A percentile compares a stretch with the other conserved stretches of the same genome.
Evolutionary conservation across 2,329 filamentous ascomycete genomes (phyloP).

Genomic region (Aspergillus sp.): DNA sequence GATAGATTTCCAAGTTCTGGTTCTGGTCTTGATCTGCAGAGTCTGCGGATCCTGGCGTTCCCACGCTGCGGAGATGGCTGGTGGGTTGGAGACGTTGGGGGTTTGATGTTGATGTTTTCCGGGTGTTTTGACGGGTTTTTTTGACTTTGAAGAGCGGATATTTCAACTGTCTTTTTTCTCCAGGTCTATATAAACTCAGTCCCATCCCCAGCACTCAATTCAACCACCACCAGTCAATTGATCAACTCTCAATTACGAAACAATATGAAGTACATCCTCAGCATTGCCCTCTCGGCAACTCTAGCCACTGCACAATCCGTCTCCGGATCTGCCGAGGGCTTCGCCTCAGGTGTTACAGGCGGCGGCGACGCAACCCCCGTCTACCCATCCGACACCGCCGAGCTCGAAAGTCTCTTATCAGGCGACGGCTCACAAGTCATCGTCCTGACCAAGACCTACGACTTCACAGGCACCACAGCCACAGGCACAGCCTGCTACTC

Average conservation of each 20-base stretch:
- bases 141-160: too few species aligned
- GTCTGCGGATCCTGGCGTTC: too few species aligned
- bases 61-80: too few species aligned
- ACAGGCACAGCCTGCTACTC: slow-evolving; percentile 25
- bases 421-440: slow-evolving; percentile 57
- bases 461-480: slow-evolving; percentile 19
- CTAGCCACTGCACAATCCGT: slow-evolving; percentile 8
- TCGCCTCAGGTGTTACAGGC: slow-evolving; percentile 56
- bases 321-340: slow-evolving; percentile 39
- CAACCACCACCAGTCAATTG: too few species aligned
- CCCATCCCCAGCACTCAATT: too few species aligned
- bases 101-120: neutral
- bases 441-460: slow-evolving; percentile 53
- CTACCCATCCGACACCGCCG: slow-evolving; percentile 50
- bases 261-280: neutral
- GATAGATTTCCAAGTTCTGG: too few species aligned
- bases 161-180: neutral
- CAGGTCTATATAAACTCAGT: neutral
- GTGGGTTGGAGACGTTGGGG: neutral
- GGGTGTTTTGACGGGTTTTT: neutral
- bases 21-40: too few species aligned
- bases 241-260: neutral
- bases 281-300: neutral
- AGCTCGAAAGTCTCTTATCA: slow-evolving; percentile 58
- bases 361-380: slow-evolving; percentile 55